phyloP scores from a whole-genome alignment of 177 flowering plant genomes.

The Tripterygium wilfordii region DNA sequence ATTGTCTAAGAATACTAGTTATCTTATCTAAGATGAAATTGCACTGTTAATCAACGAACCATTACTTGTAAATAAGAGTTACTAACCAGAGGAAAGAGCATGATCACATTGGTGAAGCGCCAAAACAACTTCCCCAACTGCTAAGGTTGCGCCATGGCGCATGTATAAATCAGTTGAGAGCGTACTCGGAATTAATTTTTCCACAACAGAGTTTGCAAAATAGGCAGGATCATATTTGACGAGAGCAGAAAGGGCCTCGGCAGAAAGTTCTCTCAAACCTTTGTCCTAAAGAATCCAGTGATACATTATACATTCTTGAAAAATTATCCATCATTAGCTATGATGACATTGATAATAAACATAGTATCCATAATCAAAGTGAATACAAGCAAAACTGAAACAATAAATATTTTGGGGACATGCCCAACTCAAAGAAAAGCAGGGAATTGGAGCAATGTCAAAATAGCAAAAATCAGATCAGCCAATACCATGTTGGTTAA shows the following conservation, averaged over 20 bases:
- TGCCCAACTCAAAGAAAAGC: no score
- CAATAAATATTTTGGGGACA: no score
- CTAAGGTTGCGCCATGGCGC: conserved; percentile 96
- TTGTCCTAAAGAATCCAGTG: conserved; percentile 56
- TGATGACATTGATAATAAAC: no score
- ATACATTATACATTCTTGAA: neutral
- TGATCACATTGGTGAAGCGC: conserved; percentile 55
- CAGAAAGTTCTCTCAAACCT: conserved; percentile 90
- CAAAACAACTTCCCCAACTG: conserved; percentile 82
- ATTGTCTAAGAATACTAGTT: no score
- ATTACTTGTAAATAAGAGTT: no score
- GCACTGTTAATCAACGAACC: no score
- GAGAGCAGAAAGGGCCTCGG: conserved; percentile 76
- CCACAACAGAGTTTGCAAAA: conserved; percentile 62
- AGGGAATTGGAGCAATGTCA: no score
- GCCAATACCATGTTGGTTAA: no score
- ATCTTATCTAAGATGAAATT: no score
- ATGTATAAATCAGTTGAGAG: conserved; percentile 86
- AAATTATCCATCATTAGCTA: neutral
- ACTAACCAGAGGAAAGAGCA: conserved; percentile 62
- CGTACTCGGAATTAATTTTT: conserved; percentile 71
- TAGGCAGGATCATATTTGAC: conserved; percentile 79
- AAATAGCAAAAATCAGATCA: no score
- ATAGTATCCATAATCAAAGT: no score
- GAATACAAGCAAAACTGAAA: no score